Evolutionary conservation across 169 alveolate genomes (phyloP), one percentile per base, ranked within the genome.

Genomic region (Eimeria sp.): DNA sequence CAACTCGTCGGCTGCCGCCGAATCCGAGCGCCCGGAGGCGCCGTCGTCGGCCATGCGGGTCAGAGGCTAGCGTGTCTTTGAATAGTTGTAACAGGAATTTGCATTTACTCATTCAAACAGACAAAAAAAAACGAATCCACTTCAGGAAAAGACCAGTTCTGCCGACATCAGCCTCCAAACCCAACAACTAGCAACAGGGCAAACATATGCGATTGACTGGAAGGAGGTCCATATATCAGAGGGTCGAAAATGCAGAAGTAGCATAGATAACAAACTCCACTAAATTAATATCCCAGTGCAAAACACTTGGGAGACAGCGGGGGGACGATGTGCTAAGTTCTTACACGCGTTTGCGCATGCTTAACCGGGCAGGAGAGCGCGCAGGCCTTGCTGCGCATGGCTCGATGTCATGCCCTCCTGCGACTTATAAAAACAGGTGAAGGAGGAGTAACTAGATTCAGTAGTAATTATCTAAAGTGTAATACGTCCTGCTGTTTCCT

Each of bases 1-100:
- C 61, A 45, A 45, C 34, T 22, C 40, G 63, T 45, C 87, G 61
- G 87, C 87, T 22, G 87, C 63, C 65, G 61, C 25, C 87, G 87
- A n/a, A 43, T 34, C 84, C 27, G 84, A 73, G 84, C 84, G 84
- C 54, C 84, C 11, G 49, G 54, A 18, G 57, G 84, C 58, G 84
- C 84, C 16, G 57, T 57, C 4, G 84, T 76, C 87, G 61, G 61
- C 57, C 87, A 76, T 76, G 43, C 6, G 63, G 45, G 65, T 16
- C 22, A 9, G 34, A 20, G 61, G 87, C 40, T 43, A 5, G 16
- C 1, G 43, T 20, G 20, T 49, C 11, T 76, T 73, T 45, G 30
- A 0, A 4, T 40, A 20, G 10, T 14, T 20, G 45, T 9, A 76
- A 49, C 5, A 3, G 16, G 40, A 47, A 76, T 76, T n/a, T 76